Evolutionary conservation across 768 basidiomycete genomes (phyloP), one percentile per base, ranked within the genome.

Genomic region (Gymnopilus dilepis): DNA sequence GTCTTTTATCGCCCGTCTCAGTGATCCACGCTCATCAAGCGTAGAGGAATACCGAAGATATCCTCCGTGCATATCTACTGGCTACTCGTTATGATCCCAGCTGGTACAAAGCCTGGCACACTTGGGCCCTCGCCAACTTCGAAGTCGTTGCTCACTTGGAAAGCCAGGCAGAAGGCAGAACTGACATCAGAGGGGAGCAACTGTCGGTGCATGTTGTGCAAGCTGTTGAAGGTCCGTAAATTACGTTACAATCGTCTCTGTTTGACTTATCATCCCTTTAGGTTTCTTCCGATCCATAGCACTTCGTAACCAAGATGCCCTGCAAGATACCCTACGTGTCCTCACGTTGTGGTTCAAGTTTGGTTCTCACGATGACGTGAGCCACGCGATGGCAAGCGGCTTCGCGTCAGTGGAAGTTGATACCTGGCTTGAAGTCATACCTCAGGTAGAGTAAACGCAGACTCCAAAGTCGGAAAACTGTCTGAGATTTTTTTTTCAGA

Each of bases 51-150:
- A 86, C 91, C 22, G 85, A 88, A 54, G 89, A 91, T 43, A 94
- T 98, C 58, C 77, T 99, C 6, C 85, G 89, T 65, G 88, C 92
- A 4, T 98, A 97, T 75, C 82, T 84, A 53, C 81, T 90, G 30
- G 93, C 97, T 0, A 99, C 97, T 2, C 89, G 91, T 67, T 93
- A 93, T 65, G 97, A 99, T 72, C 86, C 91, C 4, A 82, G 84
- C n/a, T 99, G 97, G 97, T 98, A 98, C 76, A 98, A 99, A 73
- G 97, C 97, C 17, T 99, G 96, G 96, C 97, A 99, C 70, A 95
- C 94, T 0, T 99, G 95, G 95, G 97, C 97, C 2, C 80, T 99
- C 56, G 91, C 95, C 3, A 98, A 99, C 74, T 96, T 97, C 65
- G 95, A 98, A 58, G 94, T 98, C 63, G 88, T 99, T 63, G 82